Percentiles rank a stretch among this genome's conserved stretches.
Conservation (phyloP, 2,329 filamentous ascomycete species). For the Verticillium nubilum region DNA sequence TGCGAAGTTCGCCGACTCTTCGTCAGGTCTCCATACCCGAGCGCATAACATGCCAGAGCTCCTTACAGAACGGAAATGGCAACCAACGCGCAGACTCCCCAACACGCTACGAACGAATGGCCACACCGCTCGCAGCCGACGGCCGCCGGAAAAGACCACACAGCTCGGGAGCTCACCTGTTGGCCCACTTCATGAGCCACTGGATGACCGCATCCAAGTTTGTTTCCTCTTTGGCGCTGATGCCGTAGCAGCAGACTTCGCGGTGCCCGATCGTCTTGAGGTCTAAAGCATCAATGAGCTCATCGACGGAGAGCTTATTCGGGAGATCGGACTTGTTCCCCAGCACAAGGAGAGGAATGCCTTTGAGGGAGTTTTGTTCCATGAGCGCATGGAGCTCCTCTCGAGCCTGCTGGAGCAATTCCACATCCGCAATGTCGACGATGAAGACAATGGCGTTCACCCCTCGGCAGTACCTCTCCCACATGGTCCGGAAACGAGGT, state of each 20-base stretch:
- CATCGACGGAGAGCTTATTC: constrained; percentile 87
- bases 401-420: constrained; percentile 74
- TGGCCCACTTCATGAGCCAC: constrained; percentile 90
- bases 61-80: background rate
- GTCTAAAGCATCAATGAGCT: constrained; percentile 88
- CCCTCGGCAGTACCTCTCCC: constrained; percentile 96
- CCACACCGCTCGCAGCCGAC: background rate
- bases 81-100: background rate
- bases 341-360: constrained; percentile 87
- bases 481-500: constrained; percentile 96
- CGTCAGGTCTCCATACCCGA: background rate
- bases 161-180: constrained; percentile 44
- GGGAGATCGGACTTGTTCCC: constrained; percentile 96
- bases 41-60: background rate
- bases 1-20: background rate
- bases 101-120: background rate
- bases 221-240: constrained; percentile 97
- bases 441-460: constrained; percentile 99
- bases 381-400: constrained; percentile 91
- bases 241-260: constrained; percentile 97
- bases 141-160: background rate
- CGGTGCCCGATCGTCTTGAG: constrained; percentile 84
- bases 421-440: constrained; percentile 87
- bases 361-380: constrained; percentile 75
- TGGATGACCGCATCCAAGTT: constrained; percentile 96